A percentile compares a stretch with the other conserved stretches of the same genome.
Conservation (phyloP, 2,329 filamentous ascomycete species). For the Botrytis fabae region DNA sequence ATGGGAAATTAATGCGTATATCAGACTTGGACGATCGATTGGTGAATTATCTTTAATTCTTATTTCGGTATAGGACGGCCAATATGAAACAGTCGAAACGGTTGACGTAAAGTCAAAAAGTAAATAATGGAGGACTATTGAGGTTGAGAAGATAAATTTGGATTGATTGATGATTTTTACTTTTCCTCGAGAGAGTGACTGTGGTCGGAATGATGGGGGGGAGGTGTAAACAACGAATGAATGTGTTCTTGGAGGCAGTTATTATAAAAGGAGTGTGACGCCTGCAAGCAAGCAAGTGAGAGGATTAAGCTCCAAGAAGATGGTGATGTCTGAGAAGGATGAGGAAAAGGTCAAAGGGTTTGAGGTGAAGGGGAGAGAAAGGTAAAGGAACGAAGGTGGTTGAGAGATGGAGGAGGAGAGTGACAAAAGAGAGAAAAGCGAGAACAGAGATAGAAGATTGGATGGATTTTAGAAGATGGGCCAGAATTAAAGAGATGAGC, state of each 20-base stretch:
- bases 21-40: background rate
- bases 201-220: slow-evolving; percentile 31
- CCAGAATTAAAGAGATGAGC: slow-evolving; percentile 8
- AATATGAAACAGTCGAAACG: slow-evolving; percentile 1
- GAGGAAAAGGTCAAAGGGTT: slow-evolving; percentile 20
- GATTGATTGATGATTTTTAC: background rate
- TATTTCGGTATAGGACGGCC: background rate
- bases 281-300: slow-evolving; percentile 55
- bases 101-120: slow-evolving; percentile 1
- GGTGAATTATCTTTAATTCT: slow-evolving; percentile 9
- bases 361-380: slow-evolving; percentile 30
- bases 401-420: slow-evolving; percentile 17
- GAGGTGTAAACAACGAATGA: slow-evolving; percentile 43
- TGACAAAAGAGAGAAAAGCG: background rate
- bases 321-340: slow-evolving; percentile 35
- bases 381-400: slow-evolving; percentile 23
- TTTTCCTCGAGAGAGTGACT: slow-evolving; percentile 41
- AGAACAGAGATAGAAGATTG: background rate
- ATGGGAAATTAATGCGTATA: slow-evolving; percentile 5
- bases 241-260: slow-evolving; percentile 32
- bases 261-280: slow-evolving; percentile 54
- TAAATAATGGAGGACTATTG: background rate
- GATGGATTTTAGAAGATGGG: slow-evolving; percentile 4
- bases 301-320: slow-evolving; percentile 26
- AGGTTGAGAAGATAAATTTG: background rate